Evolutionary conservation across 2,329 filamentous ascomycete species (phyloP).

Genomic region (Tolypocladium album): DNA sequence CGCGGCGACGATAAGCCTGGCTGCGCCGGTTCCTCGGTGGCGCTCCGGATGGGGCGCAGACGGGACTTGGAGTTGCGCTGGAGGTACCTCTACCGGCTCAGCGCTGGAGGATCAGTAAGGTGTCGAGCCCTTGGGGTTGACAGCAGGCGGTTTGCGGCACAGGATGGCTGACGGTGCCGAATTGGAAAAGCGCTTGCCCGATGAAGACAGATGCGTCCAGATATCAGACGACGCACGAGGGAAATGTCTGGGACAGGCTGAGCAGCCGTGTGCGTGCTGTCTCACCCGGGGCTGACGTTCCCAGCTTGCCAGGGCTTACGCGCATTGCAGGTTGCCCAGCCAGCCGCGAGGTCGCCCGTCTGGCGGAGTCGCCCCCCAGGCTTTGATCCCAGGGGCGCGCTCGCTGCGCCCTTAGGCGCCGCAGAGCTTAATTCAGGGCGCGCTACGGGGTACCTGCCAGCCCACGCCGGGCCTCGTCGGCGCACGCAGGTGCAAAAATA

Average conservation of each 20-base stretch:
- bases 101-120: not conserved
- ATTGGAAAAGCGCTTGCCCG: not conserved
- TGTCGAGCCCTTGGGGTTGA: no score
- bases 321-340: not conserved
- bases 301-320: not conserved
- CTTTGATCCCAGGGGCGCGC: not conserved
- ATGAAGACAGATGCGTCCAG: not conserved
- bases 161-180: not conserved
- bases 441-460: no score
- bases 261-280: not conserved
- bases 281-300: not conserved
- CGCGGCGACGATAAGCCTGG: slow-evolving; percentile 16
- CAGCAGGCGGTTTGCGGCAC: not conserved
- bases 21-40: slow-evolving; percentile 2
- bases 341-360: not conserved
- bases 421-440: no score
- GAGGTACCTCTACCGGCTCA: not conserved
- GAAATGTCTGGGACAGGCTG: not conserved
- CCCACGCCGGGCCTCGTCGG: not conserved
- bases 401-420: no score
- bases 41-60: slow-evolving; percentile 2
- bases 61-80: not conserved
- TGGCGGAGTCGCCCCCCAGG: not conserved
- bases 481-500: not conserved
- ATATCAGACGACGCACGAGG: not conserved